A percentile compares a stretch with the other conserved stretches of the same genome.
Conservation (phyloP, 345 rosid genomes). For the Gossypium turneri region DNA sequence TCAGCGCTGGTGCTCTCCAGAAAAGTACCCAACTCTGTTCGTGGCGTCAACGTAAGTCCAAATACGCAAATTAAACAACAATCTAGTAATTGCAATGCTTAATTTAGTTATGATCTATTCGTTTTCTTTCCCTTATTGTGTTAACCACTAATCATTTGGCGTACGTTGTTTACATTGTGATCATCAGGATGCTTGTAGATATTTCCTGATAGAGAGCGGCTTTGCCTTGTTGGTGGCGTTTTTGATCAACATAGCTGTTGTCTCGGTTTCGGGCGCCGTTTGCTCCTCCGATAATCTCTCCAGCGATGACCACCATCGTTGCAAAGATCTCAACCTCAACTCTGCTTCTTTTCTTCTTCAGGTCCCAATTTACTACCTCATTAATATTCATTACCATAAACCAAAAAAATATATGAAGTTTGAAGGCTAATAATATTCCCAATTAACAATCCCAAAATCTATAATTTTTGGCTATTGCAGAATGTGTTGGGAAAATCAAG, state of each 20-base stretch:
- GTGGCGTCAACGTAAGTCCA: conserved; percentile 42
- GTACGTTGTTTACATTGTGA: no score
- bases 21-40: conserved; percentile 45
- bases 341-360: conserved; percentile 73
- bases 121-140: no score
- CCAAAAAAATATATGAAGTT: neutral
- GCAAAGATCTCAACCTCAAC: conserved; percentile 52
- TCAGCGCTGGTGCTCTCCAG: conserved; percentile 46
- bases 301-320: conserved; percentile 15
- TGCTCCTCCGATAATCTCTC: conserved; percentile 37
- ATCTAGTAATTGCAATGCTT: no score
- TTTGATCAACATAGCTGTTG: conserved; percentile 51
- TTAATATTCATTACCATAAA: neutral
- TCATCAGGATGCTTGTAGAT: conserved; percentile 54
- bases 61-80: neutral
- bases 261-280: conserved; percentile 55
- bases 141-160: no score
- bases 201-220: conserved; percentile 59
- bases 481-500: conserved; percentile 64
- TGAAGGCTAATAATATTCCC: neutral
- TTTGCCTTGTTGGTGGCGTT: conserved; percentile 60
- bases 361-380: conserved; percentile 22
- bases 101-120: no score
- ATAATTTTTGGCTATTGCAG: conserved; percentile 25
- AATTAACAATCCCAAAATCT: neutral